Percentiles rank a stretch among this genome's conserved stretches.
Conservation (phyloP, 2,329 filamentous ascomycete genomes). For the Grosmannia huntii region DNA sequence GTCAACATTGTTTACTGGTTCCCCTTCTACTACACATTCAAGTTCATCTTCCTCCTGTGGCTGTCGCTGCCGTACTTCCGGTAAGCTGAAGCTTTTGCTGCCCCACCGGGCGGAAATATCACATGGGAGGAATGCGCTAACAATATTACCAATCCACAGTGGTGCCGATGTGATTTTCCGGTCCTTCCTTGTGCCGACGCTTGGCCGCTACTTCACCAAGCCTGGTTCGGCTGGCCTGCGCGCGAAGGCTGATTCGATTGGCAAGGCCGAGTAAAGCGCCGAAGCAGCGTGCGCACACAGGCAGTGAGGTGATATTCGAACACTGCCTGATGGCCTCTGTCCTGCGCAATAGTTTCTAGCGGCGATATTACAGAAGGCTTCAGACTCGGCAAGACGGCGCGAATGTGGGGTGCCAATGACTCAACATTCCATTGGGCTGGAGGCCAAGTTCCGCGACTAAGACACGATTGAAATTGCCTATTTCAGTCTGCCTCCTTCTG, state of each 20-base stretch:
- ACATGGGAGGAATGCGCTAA: slow-evolving; percentile 10
- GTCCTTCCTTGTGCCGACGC: slow-evolving; percentile 83
- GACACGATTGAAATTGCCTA: background rate
- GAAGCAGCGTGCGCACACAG: background rate
- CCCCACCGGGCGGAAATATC: background rate
- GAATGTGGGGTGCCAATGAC: background rate
- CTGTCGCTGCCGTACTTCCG: slow-evolving; percentile 87
- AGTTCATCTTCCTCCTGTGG: slow-evolving; percentile 96
- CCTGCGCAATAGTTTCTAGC: background rate
- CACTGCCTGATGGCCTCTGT: background rate
- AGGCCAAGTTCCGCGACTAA: background rate
- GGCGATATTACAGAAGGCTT: background rate
- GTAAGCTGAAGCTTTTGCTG: slow-evolving; percentile 34
- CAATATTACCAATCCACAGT: slow-evolving; percentile 31
- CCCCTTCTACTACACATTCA: slow-evolving; percentile 99
- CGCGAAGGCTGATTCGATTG: slow-evolving; percentile 68
- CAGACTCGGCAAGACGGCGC: background rate
- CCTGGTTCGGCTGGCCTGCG: slow-evolving; percentile 70
- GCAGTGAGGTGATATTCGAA: background rate
- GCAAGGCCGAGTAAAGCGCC: slow-evolving; percentile 51
- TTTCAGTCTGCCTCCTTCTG: slow-evolving; percentile 5
- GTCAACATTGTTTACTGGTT: slow-evolving; percentile 86
- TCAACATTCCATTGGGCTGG: background rate
- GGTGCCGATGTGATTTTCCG: slow-evolving; percentile 95
- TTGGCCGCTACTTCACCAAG: slow-evolving; percentile 77